Evolutionary conservation across 371 early-diverging fungal species (phyloP).

Genomic region (Polyrhizophydium stewartii): DNA sequence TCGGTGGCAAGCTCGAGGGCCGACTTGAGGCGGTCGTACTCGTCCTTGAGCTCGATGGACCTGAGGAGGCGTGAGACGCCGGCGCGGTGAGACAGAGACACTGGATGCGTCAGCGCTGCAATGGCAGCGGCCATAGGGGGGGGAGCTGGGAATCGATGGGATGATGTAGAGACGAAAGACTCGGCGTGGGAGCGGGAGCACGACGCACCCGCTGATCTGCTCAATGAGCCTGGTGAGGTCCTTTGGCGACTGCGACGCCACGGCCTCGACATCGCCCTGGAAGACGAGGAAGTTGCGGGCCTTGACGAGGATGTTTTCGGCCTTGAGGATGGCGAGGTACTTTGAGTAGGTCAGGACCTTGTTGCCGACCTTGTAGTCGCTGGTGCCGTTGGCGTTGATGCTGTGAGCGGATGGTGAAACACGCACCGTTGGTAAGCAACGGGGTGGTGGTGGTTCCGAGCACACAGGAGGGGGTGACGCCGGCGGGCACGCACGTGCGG

Average conservation of each 20-base stretch:
- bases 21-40: constrained; percentile 82
- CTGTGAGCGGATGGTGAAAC: constrained; percentile 20
- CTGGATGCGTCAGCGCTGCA: neutral
- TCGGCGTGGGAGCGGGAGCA: neutral
- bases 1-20: constrained; percentile 85
- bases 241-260: constrained; percentile 94
- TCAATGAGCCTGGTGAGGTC: constrained; percentile 95
- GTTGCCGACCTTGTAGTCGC: constrained; percentile 87
- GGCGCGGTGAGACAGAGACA: too few species aligned
- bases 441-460: neutral
- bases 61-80: constrained; percentile 26
- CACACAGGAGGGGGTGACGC: neutral
- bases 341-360: constrained; percentile 59
- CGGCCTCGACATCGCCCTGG: constrained; percentile 97
- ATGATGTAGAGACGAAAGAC: constrained; percentile 1
- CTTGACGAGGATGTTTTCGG: constrained; percentile 88
- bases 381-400: constrained; percentile 66
- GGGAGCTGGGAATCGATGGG: too few species aligned
- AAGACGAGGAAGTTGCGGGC: constrained; percentile 98
- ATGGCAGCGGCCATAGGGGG: too few species aligned
- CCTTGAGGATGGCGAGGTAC: constrained; percentile 77
- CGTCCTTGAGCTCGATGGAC: constrained; percentile 81
- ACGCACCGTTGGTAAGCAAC: neutral
- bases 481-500: constrained; percentile 39
- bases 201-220: constrained; percentile 81